These are phyloP conservation scores for Avena insularis DNA, from an alignment of 176 grass and related monocot species.

Conservation along the genomic window DNA sequence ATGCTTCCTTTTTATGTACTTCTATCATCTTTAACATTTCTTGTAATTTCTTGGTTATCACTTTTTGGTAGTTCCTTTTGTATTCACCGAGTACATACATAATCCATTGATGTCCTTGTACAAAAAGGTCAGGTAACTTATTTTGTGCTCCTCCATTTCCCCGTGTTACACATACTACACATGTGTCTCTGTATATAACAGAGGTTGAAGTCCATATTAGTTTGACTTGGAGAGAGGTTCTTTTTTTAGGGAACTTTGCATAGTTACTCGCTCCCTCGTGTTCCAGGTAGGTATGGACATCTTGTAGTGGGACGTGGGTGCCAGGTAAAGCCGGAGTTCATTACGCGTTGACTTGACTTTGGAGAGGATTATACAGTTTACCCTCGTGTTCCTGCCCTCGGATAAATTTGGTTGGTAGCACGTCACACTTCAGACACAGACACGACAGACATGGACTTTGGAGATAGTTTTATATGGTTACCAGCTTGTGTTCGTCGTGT, in stretches of 20 bases:
- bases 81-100: accelerated
- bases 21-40: no score
- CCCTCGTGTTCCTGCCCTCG: not conserved
- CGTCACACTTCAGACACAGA: not conserved
- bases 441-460: not conserved
- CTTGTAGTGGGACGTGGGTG: not conserved
- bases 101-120: not conserved
- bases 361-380: not conserved
- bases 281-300: not conserved
- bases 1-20: no score
- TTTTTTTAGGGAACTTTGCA: not conserved
- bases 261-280: not conserved
- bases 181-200: not conserved
- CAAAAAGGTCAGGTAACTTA: not conserved
- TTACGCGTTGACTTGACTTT: not conserved
- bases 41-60: not conserved
- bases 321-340: not conserved
- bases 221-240: not conserved
- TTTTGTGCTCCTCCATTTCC: not conserved
- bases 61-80: not conserved
- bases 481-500: not conserved
- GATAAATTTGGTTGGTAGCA: not conserved
- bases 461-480: not conserved
- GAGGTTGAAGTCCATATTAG: not conserved
- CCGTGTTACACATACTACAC: not conserved